Base-by-base conservation (phyloP, 1,284 basidiomycete genomes). In the Takashimella koratensis region DNA sequence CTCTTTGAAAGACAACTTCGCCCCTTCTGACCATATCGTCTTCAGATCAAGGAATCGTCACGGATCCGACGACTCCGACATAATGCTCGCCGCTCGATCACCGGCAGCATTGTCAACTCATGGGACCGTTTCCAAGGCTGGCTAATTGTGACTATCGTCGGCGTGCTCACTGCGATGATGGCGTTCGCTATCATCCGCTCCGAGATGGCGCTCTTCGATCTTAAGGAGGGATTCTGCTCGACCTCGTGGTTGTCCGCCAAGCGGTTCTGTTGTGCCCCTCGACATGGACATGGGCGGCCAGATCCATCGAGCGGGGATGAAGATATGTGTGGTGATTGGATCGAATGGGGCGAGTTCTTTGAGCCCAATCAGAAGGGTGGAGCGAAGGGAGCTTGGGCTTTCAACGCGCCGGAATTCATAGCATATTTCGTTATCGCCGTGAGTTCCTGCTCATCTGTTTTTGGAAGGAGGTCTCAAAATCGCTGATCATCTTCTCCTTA, bases 121-220 rank as follows among this genome's bases (percentile, higher is more conserved):
- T 79, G 87, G 67, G 95, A 98, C 77, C 85, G 88, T 55, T 83
- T 84, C 61, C 81, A 93, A 55, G 90, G 90, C 8, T 98, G 95
- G 94, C 72, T 96, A 50, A 84, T 95, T 42, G 91, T 95, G 47
- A 90, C 90, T 2, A 80, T 95, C 47, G 71, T 80, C 26, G 76
- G 75, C 60, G 39, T 93, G 68, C 69, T 90, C 26, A 89, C 88
- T 5, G 91, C 93, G 3, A 55, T 92, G 47, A 79, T 90, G 36
- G 30, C 95, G 0, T 97, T 91, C 70, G 75, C 88, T 49, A 88
- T 98, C 63, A 84, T 95, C 40, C 84, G 89, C 25, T 81, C 83
- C 53, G 95, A 98, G 69, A 88, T 90, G 70, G 86, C 86, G 80
- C 78, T 98, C n/a, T 98, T 97, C 67, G 91, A 96, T 71, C 73